phyloP scores from a whole-genome alignment of 2,329 filamentous ascomycete species.

The Dothiorella sarmentorum region DNA sequence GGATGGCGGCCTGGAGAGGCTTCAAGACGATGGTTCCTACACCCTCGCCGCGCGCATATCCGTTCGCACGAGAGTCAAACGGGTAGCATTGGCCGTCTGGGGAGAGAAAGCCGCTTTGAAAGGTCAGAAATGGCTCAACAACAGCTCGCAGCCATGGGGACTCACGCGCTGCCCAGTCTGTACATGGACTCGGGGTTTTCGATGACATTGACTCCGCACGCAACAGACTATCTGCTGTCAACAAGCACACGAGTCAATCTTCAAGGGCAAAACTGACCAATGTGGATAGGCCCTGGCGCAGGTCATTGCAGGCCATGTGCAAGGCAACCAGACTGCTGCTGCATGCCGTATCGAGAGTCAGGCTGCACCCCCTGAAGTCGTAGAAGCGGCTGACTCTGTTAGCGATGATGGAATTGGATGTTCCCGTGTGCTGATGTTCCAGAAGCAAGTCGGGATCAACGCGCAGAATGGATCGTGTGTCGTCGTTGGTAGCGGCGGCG shows the following conservation, averaged over 20 bases:
- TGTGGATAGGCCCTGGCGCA: constrained; percentile 19
- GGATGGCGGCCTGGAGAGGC: constrained; percentile 54
- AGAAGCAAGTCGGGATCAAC: constrained; percentile 7
- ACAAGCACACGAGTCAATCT: background rate
- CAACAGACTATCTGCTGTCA: constrained; percentile 21
- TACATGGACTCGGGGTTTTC: constrained; percentile 25
- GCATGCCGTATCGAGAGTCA: constrained; percentile 35
- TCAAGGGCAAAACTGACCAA: background rate
- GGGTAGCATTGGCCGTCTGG: constrained; percentile 31
- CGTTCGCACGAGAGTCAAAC: constrained; percentile 55
- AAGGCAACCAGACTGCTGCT: constrained; percentile 29
- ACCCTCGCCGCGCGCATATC: constrained; percentile 64
- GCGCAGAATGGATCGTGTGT: constrained; percentile 12
- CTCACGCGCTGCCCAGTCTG: background rate
- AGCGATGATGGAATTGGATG: constrained; percentile 23
- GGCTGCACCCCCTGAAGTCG: constrained; percentile 24
- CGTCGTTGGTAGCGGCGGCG: constrained; percentile 23
- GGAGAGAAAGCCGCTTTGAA: constrained; percentile 24
- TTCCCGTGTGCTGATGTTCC: constrained; percentile 1
- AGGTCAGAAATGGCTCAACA: background rate
- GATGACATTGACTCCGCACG: constrained; percentile 25
- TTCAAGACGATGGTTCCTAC: constrained; percentile 57
- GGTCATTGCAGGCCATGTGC: constrained; percentile 25
- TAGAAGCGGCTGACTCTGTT: constrained; percentile 13
- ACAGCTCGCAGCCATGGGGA: background rate